Conservation (phyloP, 2,329 filamentous ascomycete genomes). For the Chaetomium sp. region DNA sequence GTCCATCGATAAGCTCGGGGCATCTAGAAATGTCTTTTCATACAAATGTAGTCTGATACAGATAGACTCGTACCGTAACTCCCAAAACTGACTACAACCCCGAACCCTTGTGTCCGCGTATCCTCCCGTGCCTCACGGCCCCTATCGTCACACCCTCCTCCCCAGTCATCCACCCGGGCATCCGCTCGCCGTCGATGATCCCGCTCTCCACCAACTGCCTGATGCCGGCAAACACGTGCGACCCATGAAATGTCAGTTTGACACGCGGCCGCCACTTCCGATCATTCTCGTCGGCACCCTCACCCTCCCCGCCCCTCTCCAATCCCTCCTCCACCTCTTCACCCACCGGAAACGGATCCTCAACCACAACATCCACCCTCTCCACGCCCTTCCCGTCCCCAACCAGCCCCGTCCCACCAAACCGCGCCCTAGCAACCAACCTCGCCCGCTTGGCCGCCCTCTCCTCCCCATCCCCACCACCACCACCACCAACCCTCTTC, state of each 20-base stretch:
- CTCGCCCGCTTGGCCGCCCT: conserved; percentile 59
- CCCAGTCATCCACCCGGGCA: conserved; percentile 91
- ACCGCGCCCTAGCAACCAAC: conserved; percentile 66
- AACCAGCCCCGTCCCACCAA: conserved; percentile 62
- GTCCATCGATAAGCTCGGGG: background rate
- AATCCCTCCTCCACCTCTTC: conserved; percentile 7
- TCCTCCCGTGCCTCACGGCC: conserved; percentile 66
- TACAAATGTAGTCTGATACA: conserved; percentile 10
- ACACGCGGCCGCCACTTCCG: conserved; percentile 59
- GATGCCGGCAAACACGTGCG: conserved; percentile 79
- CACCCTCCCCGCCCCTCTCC: conserved; percentile 36
- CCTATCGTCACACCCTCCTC: conserved; percentile 79
- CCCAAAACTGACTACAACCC: conserved; percentile 44
- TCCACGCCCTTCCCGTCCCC: conserved; percentile 65
- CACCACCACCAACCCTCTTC: conserved; percentile 25
- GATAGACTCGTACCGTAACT: background rate
- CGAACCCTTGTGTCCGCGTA: conserved; percentile 60
- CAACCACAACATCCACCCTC: conserved; percentile 60
- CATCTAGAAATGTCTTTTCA: conserved; percentile 1
- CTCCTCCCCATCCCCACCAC: conserved; percentile 35
- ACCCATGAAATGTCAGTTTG: conserved; percentile 70
- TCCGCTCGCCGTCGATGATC: conserved; percentile 71
- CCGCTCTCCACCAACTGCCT: conserved; percentile 76
- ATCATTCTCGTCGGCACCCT: conserved; percentile 36
- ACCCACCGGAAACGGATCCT: conserved; percentile 56